Evolutionary conservation across 1,139 yeast genomes (phyloP).

Genomic region (Suhomyces bolitotheri): DNA sequence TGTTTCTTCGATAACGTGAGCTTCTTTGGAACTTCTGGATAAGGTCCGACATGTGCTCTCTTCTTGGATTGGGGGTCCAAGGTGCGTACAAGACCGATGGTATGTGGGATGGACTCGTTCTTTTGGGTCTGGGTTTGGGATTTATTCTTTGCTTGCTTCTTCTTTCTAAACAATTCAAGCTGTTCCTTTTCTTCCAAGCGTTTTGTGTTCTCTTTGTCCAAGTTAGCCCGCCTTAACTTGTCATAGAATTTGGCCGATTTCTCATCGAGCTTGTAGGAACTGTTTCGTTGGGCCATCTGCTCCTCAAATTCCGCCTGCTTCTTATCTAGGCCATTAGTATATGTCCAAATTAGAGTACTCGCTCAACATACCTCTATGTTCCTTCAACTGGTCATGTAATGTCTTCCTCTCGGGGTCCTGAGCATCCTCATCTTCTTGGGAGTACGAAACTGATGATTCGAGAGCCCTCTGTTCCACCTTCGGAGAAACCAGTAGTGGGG

Average conservation of each 20-base stretch:
- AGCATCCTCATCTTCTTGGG: slow-evolving; percentile 3
- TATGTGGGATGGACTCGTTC: background rate
- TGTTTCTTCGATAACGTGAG: slow-evolving; percentile 2
- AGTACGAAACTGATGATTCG: slow-evolving; percentile 4
- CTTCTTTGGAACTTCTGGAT: slow-evolving; percentile 1
- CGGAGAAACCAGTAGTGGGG: background rate
- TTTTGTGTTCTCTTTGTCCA: slow-evolving; percentile 10
- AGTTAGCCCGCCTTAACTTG: slow-evolving; percentile 20
- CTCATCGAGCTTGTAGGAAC: slow-evolving; percentile 19
- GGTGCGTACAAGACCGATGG: too few species aligned
- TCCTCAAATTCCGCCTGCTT: slow-evolving; percentile 19
- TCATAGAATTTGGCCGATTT: slow-evolving; percentile 25
- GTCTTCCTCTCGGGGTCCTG: slow-evolving; percentile 14
- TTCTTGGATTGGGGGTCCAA: slow-evolving; percentile 1
- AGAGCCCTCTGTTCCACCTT: background rate
- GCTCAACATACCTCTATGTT: slow-evolving; percentile 18
- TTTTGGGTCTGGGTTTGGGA: background rate
- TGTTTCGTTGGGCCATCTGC: slow-evolving; percentile 17
- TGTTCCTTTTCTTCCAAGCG: slow-evolving; percentile 5
- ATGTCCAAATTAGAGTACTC: background rate
- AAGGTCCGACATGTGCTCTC: slow-evolving; percentile 1
- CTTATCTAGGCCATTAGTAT: slow-evolving; percentile 18
- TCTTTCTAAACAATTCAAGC: slow-evolving; percentile 2
- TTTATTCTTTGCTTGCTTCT: background rate
- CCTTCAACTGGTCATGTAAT: slow-evolving; percentile 18